Evolutionary conservation across 2,329 filamentous ascomycete genomes (phyloP).

Genomic region (Aureobasidium leucospermi): DNA sequence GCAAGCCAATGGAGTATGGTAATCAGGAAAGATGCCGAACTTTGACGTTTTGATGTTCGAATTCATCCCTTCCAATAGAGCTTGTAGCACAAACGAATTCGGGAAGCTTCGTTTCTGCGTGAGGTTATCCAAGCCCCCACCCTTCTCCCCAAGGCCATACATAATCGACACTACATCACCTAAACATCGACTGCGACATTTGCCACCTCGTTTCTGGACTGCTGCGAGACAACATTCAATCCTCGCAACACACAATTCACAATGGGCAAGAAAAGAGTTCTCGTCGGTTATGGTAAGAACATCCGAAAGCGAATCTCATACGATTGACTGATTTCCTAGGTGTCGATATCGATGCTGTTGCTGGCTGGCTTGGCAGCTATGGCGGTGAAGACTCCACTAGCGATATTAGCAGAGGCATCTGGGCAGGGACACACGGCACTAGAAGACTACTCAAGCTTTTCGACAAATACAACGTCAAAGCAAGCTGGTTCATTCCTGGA

Average conservation of each 20-base stretch:
- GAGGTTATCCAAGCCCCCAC: no score
- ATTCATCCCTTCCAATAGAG: no score
- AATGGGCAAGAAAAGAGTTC: slow-evolving; percentile 22
- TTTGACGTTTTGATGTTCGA: no score
- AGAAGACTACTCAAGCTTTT: slow-evolving; percentile 63
- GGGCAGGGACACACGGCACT: slow-evolving; percentile 60
- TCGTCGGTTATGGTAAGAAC: slow-evolving; percentile 25
- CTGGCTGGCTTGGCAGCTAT: slow-evolving; percentile 69
- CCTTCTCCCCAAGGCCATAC: no score
- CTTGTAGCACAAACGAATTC: no score
- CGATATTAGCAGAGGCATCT: slow-evolving; percentile 52
- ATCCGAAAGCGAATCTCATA: neutral
- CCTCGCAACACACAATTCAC: neutral
- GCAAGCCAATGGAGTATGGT: no score
- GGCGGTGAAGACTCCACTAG: slow-evolving; percentile 60
- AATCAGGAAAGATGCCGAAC: no score
- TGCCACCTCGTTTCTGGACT: no score
- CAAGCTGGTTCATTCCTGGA: slow-evolving; percentile 59
- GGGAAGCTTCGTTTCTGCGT: no score
- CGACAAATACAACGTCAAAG: slow-evolving; percentile 64
- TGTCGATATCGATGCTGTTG: slow-evolving; percentile 64
- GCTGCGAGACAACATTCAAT: no score
- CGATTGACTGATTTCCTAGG: neutral
- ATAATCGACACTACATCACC: neutral
- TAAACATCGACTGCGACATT: no score